Base-by-base conservation (phyloP, 768 basidiomycete species). In the Coprinellus aureogranulatus region DNA sequence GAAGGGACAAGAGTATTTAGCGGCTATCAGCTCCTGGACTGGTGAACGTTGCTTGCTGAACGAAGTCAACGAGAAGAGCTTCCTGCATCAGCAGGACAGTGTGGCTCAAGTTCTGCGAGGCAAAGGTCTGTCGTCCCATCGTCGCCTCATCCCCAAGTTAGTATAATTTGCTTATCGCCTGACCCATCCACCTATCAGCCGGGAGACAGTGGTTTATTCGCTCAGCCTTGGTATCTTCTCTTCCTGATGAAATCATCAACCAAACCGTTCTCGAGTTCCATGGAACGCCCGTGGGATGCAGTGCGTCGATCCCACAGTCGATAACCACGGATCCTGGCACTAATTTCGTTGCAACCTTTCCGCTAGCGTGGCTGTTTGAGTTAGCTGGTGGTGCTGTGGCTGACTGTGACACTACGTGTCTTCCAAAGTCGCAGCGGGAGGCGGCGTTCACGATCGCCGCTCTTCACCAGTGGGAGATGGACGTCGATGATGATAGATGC, bases 171-270 rank as follows among this genome's bases (percentile, higher is more conserved):
- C n/a, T n/a, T n/a, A n/a, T n/a, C n/a, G n/a, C n/a, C n/a, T n/a
- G n/a, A n/a, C n/a, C n/a, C n/a, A n/a, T n/a, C n/a, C n/a, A n/a
- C n/a, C n/a, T n/a, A n/a, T n/a, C 22, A 91, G 90, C 84, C 41
- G 89, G 90, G 9, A 78, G 90, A 45, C 91, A 92, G 67, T 93
- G 94, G 94, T 94, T 88, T 74, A 91, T 96, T 62, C 91, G 94
- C 57, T 92, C 90, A 12, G 83, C 89, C 14, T 75, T 96, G 61
- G 86, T 95, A 56, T 83, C 77, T n/a, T 86, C 89, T 0, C 80
- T 97, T 41, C 88, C 90, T 2, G 94, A 97, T 68, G 90, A 94
- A 26, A 79, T 93, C 61, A 86, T 95, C 69, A 87, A 89, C 66
- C 77, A 88, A 58, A 94, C 94, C 1, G 91, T 95, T 28, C 60